Conservation (phyloP, 441 rosid genomes). For the Eruca vesicaria region DNA sequence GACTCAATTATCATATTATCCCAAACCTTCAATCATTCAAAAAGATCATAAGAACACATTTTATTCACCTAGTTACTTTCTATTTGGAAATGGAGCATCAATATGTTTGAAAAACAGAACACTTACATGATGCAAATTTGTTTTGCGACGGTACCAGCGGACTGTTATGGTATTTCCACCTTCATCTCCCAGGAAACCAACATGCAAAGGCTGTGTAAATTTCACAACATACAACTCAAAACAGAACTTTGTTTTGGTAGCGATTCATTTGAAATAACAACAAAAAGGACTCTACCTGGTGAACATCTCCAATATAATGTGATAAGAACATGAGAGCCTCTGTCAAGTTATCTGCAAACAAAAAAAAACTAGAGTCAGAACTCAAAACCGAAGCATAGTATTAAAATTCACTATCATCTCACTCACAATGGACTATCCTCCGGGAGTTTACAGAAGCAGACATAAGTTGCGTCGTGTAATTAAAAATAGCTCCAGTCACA, state of each 20-base stretch:
- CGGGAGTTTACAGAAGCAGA: conserved; percentile 43
- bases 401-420: background rate
- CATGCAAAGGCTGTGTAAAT: conserved; percentile 77
- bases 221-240: conserved; percentile 3
- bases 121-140: conserved; percentile 95
- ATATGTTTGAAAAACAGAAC: background rate
- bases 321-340: conserved; percentile 93
- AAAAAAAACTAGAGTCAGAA: conserved; percentile 13
- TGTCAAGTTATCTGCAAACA: conserved; percentile 70
- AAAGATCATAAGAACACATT: background rate
- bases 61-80: background rate
- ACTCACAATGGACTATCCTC: conserved; percentile 51
- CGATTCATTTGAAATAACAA: background rate
- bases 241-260: background rate
- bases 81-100: background rate
- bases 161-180: conserved; percentile 86
- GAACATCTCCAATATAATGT: conserved; percentile 86
- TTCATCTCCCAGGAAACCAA: conserved; percentile 85
- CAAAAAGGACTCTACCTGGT: conserved; percentile 57
- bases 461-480: conserved; percentile 74
- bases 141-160: conserved; percentile 79
- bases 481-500: conserved; percentile 84
- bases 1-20: conserved; percentile 83
- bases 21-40: conserved; percentile 69
- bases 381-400: conserved; percentile 1